phyloP scores from a whole-genome alignment of 2,329 filamentous ascomycete species.

The Sporothrix phasma region DNA sequence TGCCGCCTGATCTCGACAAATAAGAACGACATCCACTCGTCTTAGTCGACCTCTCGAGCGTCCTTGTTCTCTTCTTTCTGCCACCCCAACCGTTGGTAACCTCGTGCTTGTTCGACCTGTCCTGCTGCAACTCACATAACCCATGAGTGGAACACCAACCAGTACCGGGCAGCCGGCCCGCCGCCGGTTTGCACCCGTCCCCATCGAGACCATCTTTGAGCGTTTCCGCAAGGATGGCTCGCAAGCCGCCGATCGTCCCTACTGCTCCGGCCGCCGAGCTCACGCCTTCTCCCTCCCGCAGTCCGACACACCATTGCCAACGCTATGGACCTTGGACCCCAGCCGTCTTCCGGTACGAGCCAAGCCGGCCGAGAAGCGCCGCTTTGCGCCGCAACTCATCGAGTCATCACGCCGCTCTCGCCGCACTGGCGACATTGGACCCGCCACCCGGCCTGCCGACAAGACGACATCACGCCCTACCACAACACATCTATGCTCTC shows the following conservation, averaged over 20 bases:
- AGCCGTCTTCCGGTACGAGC: not conserved
- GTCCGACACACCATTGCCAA: conserved; percentile 21
- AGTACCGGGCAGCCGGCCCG: conserved; percentile 8
- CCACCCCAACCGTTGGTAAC: not conserved
- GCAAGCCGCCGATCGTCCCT: conserved; percentile 1
- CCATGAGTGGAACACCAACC: conserved; percentile 2
- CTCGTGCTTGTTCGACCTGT: too few species aligned
- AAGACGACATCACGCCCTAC: conserved; percentile 64
- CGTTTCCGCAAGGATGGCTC: conserved; percentile 38
- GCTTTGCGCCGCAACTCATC: conserved; percentile 70
- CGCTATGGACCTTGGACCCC: conserved; percentile 11
- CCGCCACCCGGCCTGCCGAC: conserved; percentile 53
- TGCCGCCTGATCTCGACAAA: not conserved
- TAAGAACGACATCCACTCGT: not conserved
- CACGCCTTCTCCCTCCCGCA: conserved; percentile 49
- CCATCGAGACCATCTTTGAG: conserved; percentile 62
- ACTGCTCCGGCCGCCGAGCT: conserved; percentile 34
- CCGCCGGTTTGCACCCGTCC: conserved; percentile 56
- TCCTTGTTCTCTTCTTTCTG: not conserved
- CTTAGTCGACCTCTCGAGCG: too few species aligned
- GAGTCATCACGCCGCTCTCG: conserved; percentile 67
- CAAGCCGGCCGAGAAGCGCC: conserved; percentile 28
- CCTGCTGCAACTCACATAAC: not conserved
- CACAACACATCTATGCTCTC: conserved; percentile 49
- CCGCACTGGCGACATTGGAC: conserved; percentile 53